phyloP scores from a whole-genome alignment of 1,139 yeast species.

The Hemisphaericaspora lyxosophila region DNA sequence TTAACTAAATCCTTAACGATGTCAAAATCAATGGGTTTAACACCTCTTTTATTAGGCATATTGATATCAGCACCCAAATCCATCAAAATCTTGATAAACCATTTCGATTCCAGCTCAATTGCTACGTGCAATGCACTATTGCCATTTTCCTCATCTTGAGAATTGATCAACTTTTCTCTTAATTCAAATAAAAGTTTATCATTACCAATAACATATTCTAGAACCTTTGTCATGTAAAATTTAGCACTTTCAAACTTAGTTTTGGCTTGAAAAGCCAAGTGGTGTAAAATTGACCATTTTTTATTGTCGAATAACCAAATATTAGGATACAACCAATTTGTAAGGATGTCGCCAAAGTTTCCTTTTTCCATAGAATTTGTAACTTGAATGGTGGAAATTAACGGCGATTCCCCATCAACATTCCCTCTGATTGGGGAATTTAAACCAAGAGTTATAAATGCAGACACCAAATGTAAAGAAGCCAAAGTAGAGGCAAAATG shows the following conservation, averaged over 20 bases:
- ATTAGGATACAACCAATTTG: conserved; percentile 38
- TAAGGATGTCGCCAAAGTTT: conserved; percentile 34
- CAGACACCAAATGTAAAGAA: conserved; percentile 35
- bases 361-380: conserved; percentile 50
- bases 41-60: conserved; percentile 78
- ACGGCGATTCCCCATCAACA: conserved; percentile 40
- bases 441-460: conserved; percentile 36
- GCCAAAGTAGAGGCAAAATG: conserved; percentile 50
- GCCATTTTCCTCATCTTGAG: conserved; percentile 73
- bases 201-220: conserved; percentile 72
- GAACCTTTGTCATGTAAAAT: conserved; percentile 71
- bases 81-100: conserved; percentile 75
- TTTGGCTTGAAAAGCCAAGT: conserved; percentile 28
- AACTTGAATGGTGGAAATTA: conserved; percentile 41
- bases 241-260: conserved; percentile 41
- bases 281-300: conserved; percentile 39
- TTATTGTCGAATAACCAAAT: conserved; percentile 38
- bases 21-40: conserved; percentile 85
- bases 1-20: conserved; percentile 37
- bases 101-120: conserved; percentile 79
- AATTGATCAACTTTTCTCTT: conserved; percentile 65
- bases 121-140: conserved; percentile 90
- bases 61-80: conserved; percentile 85
- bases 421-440: conserved; percentile 47
- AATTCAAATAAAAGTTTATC: conserved; percentile 60